Evolutionary conservation across 2,329 filamentous ascomycete species (phyloP).

Genomic region (Cryphonectria parasitica): DNA sequence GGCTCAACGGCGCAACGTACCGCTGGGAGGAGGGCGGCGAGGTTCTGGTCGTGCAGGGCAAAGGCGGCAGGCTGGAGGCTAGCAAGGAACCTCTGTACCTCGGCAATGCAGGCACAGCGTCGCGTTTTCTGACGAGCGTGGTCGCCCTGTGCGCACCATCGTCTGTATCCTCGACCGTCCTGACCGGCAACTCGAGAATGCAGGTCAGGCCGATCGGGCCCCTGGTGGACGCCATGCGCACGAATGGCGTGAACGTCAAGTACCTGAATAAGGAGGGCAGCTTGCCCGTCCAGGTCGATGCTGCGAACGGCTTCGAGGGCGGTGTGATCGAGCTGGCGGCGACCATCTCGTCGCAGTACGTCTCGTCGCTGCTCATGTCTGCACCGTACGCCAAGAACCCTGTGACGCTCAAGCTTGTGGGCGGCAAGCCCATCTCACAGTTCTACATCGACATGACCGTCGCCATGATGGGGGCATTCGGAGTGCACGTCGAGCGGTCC

Average conservation of each 20-base stretch:
- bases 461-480: slow-evolving; percentile 94
- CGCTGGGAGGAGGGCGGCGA: slow-evolving; percentile 95
- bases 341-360: slow-evolving; percentile 98
- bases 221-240: slow-evolving; percentile 84
- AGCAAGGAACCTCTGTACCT: slow-evolving; percentile 81
- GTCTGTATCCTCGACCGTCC: slow-evolving; percentile 68
- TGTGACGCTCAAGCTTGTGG: slow-evolving; percentile 85
- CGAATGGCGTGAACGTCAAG: slow-evolving; percentile 84
- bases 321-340: slow-evolving; percentile 90
- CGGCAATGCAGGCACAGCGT: slow-evolving; percentile 95
- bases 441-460: slow-evolving; percentile 99
- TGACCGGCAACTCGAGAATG: slow-evolving; percentile 96
- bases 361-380: slow-evolving; percentile 95
- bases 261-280: slow-evolving; percentile 85
- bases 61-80: slow-evolving; percentile 82
- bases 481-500: slow-evolving; percentile 78
- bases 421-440: slow-evolving; percentile 97
- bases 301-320: slow-evolving; percentile 80
- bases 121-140: slow-evolving; percentile 91
- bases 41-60: slow-evolving; percentile 84
- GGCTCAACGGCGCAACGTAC: slow-evolving; percentile 84
- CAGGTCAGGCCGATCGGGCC: slow-evolving; percentile 93
- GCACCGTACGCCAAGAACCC: slow-evolving; percentile 95
- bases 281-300: slow-evolving; percentile 80
- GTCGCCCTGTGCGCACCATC: slow-evolving; percentile 78